These are phyloP conservation scores for Aspergillus taichungensis DNA, from an alignment of 495 filamentous ascomycete genomes.

Conservation along the genomic window DNA sequence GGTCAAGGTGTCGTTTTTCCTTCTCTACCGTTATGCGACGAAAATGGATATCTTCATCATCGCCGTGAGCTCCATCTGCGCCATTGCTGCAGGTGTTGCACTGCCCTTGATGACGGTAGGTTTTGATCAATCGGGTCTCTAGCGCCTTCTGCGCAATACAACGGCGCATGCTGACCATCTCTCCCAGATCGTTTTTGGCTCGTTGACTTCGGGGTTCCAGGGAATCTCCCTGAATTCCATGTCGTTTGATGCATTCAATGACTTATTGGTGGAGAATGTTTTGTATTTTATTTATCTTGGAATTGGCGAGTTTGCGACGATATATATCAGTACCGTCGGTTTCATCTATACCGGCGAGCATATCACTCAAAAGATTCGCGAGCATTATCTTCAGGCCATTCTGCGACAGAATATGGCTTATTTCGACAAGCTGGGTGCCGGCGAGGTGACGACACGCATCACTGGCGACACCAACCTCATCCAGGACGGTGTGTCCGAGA, in stretches of 20 bases:
- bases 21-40: slow-evolving; percentile 74
- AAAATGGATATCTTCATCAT: slow-evolving; percentile 67
- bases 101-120: slow-evolving; percentile 79
- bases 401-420: slow-evolving; percentile 87
- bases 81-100: slow-evolving; percentile 72
- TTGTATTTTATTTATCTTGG: slow-evolving; percentile 89
- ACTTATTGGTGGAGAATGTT: slow-evolving; percentile 54
- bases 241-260: slow-evolving; percentile 45
- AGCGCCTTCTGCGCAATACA: background rate
- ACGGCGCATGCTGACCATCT: slow-evolving; percentile 41
- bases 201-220: slow-evolving; percentile 65
- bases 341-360: slow-evolving; percentile 95
- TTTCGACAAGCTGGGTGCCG: slow-evolving; percentile 85
- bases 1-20: slow-evolving; percentile 54
- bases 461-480: slow-evolving; percentile 84
- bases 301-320: slow-evolving; percentile 71
- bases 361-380: slow-evolving; percentile 73
- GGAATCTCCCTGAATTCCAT: slow-evolving; percentile 44
- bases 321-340: slow-evolving; percentile 75
- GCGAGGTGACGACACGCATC: slow-evolving; percentile 88
- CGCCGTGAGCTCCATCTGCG: slow-evolving; percentile 49
- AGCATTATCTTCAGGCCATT: slow-evolving; percentile 74
- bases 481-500: slow-evolving; percentile 84
- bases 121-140: slow-evolving; percentile 1
- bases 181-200: slow-evolving; percentile 57